Conservation (phyloP, 257 asterid species). For the Solanum ossicruentum region DNA sequence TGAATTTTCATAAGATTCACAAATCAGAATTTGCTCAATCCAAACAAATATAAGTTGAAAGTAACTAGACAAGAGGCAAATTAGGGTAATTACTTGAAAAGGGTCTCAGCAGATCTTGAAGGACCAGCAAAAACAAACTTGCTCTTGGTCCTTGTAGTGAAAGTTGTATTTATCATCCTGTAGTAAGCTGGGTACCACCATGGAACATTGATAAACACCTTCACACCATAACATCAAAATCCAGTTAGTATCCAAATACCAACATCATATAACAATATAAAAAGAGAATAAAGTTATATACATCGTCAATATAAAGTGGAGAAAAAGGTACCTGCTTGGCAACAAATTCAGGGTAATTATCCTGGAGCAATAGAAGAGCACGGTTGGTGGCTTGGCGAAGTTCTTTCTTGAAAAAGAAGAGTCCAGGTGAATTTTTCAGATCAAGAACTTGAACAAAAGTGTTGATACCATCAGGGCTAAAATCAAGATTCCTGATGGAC, state of each 20-base stretch:
- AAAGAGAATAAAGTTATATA: neutral
- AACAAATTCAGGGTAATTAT: constrained; percentile 90
- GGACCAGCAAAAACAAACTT: constrained; percentile 97
- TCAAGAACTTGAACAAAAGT: constrained; percentile 83
- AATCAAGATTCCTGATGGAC: constrained; percentile 66
- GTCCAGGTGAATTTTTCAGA: constrained; percentile 75
- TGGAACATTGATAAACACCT: constrained; percentile 95
- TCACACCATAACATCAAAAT: neutral
- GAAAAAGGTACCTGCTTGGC: constrained; percentile 66
- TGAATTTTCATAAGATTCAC: constrained; percentile 8
- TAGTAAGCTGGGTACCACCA: constrained; percentile 98
- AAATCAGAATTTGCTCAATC: neutral
- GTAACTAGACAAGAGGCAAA: neutral
- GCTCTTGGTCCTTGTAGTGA: constrained; percentile 94
- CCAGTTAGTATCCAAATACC: neutral
- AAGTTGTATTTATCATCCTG: constrained; percentile 75
- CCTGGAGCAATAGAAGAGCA: constrained; percentile 85
- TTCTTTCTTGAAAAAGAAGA: constrained; percentile 72
- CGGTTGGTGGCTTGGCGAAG: constrained; percentile 74
- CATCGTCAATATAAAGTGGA: neutral
- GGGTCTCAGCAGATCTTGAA: constrained; percentile 74
- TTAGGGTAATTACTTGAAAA: constrained; percentile 48
- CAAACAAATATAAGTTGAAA: neutral
- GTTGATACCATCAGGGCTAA: constrained; percentile 65
- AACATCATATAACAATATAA: neutral